These are phyloP conservation scores for Linanthus parryae DNA, from an alignment of 148 eudicot species.

Conservation along the genomic window DNA sequence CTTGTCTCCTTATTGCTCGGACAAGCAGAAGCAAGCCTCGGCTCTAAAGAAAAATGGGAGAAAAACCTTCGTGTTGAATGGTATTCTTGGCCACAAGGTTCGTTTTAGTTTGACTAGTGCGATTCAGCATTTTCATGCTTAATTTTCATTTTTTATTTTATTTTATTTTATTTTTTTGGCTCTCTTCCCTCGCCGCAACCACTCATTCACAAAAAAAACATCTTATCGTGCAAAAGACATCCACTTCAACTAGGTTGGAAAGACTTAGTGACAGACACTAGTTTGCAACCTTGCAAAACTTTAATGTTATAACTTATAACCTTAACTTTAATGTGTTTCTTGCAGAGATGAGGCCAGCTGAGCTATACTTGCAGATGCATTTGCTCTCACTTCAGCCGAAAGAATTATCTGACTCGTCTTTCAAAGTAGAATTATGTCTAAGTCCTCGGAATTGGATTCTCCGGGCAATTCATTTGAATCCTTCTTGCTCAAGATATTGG, in stretches of 20 bases:
- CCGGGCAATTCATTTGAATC: constrained; percentile 78
- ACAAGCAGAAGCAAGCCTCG: constrained; percentile 92
- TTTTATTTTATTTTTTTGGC: too few species aligned
- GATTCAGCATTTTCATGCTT: neutral
- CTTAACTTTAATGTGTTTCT: neutral
- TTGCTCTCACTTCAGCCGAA: constrained; percentile 41
- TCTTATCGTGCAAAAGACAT: too few species aligned
- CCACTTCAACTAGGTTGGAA: too few species aligned
- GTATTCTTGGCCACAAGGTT: constrained; percentile 90
- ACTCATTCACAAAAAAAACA: too few species aligned
- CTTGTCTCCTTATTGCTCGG: constrained; percentile 61
- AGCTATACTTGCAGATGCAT: constrained; percentile 80
- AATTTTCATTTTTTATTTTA: too few species aligned
- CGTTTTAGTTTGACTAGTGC: constrained; percentile 4
- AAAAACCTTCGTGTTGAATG: constrained; percentile 59
- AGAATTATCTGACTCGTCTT: constrained; percentile 20
- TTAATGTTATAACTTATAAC: neutral
- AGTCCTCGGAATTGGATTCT: constrained; percentile 53
- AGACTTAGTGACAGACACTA: too few species aligned
- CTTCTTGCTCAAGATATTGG: constrained; percentile 84
- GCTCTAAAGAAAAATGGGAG: constrained; percentile 74
- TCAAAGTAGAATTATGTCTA: constrained; percentile 23
- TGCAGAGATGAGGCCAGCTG: constrained; percentile 70
- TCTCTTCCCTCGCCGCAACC: too few species aligned
- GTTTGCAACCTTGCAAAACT: too few species aligned